Conservation (phyloP, 495 filamentous ascomycete species). For the Tuber aestivum region DNA sequence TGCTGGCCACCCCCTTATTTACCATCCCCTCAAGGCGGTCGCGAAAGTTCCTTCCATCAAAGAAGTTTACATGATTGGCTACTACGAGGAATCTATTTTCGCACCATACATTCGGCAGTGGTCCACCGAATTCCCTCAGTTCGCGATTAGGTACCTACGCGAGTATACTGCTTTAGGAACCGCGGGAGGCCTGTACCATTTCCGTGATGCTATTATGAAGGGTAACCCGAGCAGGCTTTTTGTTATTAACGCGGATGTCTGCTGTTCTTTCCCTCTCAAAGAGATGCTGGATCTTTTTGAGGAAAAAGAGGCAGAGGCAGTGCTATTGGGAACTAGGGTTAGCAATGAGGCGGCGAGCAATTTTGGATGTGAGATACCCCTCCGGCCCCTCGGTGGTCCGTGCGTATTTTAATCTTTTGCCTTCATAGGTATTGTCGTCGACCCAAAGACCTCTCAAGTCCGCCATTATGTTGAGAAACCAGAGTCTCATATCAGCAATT, state of each 20-base stretch:
- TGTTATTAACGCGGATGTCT: constrained; percentile 97
- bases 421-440: constrained; percentile 66
- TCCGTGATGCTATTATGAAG: constrained; percentile 98
- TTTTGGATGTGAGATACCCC: constrained; percentile 64
- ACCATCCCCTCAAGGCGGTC: constrained; percentile 90
- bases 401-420: not conserved
- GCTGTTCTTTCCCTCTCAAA: constrained; percentile 94
- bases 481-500: constrained; percentile 93
- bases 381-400: not conserved
- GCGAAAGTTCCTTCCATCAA: constrained; percentile 86
- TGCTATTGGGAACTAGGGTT: constrained; percentile 91
- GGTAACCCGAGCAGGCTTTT: constrained; percentile 91
- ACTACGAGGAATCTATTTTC: constrained; percentile 96
- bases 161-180: constrained; percentile 97
- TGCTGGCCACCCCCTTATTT: constrained; percentile 94
- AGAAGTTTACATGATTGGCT: constrained; percentile 95
- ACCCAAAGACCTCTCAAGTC: constrained; percentile 89
- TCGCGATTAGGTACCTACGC: constrained; percentile 89
- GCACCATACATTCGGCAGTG: constrained; percentile 95
- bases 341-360: constrained; percentile 87
- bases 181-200: constrained; percentile 95
- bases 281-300: constrained; percentile 74
- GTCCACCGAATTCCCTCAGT: constrained; percentile 73
- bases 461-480: constrained; percentile 99
- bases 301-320: constrained; percentile 93